Percentiles rank a stretch among this genome's conserved stretches.
Evolutionary conservation across 306 rosid genomes (phyloP).

Genomic region (Trichosanthes cucumerina): DNA sequence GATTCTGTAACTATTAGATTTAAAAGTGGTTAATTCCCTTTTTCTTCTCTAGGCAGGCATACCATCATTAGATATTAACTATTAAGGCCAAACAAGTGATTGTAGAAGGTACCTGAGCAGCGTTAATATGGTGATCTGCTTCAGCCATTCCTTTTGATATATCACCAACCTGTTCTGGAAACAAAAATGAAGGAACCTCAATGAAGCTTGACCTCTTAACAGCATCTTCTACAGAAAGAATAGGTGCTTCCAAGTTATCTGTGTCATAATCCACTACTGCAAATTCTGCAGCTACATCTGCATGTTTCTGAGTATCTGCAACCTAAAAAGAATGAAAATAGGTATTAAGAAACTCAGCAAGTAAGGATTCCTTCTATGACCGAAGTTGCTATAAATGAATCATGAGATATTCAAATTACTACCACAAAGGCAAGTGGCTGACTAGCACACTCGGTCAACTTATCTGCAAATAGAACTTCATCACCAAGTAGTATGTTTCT

Average conservation of each 20-base stretch:
- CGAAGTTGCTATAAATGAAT: conserved; percentile 7
- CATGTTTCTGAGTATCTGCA: conserved; percentile 88
- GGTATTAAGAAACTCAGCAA: neutral
- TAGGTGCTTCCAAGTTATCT: conserved; percentile 54
- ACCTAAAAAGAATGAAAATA: conserved; percentile 32
- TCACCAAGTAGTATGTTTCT: conserved; percentile 41
- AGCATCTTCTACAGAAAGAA: conserved; percentile 78
- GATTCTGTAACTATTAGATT: neutral
- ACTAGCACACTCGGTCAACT: conserved; percentile 56
- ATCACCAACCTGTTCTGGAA: conserved; percentile 70
- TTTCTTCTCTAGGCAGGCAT: neutral
- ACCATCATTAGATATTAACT: neutral
- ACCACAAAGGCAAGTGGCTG: conserved; percentile 82
- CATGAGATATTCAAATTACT: conserved; percentile 20
- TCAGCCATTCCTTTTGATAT: conserved; percentile 75
- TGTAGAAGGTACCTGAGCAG: conserved; percentile 48
- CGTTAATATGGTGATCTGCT: conserved; percentile 68
- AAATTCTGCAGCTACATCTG: conserved; percentile 54
- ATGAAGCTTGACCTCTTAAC: conserved; percentile 57
- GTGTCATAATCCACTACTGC: conserved; percentile 57
- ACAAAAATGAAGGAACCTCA: conserved; percentile 55
- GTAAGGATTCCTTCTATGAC: neutral
- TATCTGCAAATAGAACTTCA: conserved; percentile 70
- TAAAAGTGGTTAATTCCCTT: neutral
- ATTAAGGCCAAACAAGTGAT: neutral